Conservation (phyloP, 768 basidiomycete species). For the Termitomyces sp. region DNA sequence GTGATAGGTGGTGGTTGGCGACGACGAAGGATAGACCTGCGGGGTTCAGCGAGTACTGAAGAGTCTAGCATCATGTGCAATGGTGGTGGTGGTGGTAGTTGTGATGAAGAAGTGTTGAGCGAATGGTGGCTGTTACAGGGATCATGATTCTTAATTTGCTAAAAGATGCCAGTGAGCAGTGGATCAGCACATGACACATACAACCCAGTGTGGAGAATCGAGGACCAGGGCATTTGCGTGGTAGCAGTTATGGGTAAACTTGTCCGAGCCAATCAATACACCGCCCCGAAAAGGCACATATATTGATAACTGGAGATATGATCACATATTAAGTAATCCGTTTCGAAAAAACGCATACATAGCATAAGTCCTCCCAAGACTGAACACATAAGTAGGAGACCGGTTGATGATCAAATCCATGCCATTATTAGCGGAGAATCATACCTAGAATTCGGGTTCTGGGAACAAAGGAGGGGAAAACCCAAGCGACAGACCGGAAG, state of each 20-base stretch:
- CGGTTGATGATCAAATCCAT: conserved; percentile 9
- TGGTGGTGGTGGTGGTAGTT: conserved; percentile 6
- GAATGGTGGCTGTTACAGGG: conserved; percentile 10
- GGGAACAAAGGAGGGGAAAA: background rate
- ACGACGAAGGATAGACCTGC: conserved; percentile 15
- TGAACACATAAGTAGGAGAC: background rate
- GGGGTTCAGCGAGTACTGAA: conserved; percentile 6
- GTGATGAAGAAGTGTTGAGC: background rate
- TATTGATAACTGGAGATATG: background rate
- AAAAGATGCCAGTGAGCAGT: conserved; percentile 11
- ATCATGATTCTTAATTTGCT: conserved; percentile 11
- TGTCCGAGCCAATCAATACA: conserved; percentile 6
- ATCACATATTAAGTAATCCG: background rate
- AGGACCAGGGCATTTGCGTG: conserved; percentile 8
- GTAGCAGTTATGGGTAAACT: conserved; percentile 7
- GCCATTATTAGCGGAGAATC: conserved; percentile 2
- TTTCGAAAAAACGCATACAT: background rate
- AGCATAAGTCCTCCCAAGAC: too few species aligned
- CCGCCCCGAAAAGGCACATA: conserved; percentile 2
- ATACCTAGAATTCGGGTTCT: background rate
- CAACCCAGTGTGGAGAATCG: conserved; percentile 5
- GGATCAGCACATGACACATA: conserved; percentile 17
- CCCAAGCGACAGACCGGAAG: conserved; percentile 8
- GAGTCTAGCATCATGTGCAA: conserved; percentile 1
- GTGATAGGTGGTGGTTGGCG: conserved; percentile 13